Evolutionary conservation across 768 basidiomycete species (phyloP), one percentile per base, ranked within the genome.

Genomic region (Cystofilobasidium ferigula): DNA sequence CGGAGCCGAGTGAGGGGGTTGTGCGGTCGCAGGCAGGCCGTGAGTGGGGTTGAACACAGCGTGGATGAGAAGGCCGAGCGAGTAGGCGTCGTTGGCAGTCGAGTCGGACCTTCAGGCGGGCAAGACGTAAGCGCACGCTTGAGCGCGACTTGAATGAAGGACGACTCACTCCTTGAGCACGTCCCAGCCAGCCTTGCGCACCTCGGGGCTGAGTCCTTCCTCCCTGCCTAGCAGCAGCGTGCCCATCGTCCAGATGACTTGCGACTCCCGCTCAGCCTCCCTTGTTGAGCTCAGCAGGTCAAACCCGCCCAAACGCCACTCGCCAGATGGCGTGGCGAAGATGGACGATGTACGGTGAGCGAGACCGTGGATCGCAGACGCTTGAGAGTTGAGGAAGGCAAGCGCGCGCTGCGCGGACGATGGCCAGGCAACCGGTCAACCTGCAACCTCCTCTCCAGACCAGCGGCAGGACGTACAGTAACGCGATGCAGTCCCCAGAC

Each of bases 301-400:
- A 72, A 98, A 92, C 0, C 94, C 94, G 24, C 89, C 93, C 10
- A 99, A 78, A 73, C 89, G 89, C 95, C 94, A 98, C 78, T 99
- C 95, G 7, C 94, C 89, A 0, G 90, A 88, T 0, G 86, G 85
- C 0, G 94, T 90, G 60, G 95, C 83, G 73, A 95, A 97, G 65
- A 97, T 83, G 1, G 88, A 84, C 64, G 82, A 81, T n/a, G 82
- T 74, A 66, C 83, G 79, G 58, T 60, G 58, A 63, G 93, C 73
- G 70, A 85, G 87, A 26, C 90, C 92, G 71, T 95, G 91, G 0
- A 88, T 88, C 2, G 88, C 89, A 30, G 82, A 77, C 61, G 83
- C 86, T 10, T 88, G 81, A 47, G 89, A 86, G 71, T 98, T 97
- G 63, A 98, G 74, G 76, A 99, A 99, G 2, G 87, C 80, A 45